These are phyloP conservation scores for Arachnopeziza araneosa DNA, from an alignment of 2,329 filamentous ascomycete genomes.

Conservation along the genomic window DNA sequence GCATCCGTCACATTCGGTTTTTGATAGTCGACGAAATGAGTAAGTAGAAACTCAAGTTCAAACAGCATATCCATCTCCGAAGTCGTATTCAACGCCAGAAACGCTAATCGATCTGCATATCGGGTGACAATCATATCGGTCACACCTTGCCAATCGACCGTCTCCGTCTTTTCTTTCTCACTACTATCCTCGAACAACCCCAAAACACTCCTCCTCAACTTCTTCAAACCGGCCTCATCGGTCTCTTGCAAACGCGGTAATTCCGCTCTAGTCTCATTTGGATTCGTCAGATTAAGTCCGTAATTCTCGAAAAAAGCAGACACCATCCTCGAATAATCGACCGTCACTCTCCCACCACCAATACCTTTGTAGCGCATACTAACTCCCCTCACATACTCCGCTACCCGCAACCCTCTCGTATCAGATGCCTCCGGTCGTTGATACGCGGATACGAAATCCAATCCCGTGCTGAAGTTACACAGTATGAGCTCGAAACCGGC, in stretches of 20 bases:
- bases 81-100: slow-evolving; percentile 11
- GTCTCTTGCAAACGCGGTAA: slow-evolving; percentile 19
- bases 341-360: slow-evolving; percentile 29
- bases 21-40: slow-evolving; percentile 40
- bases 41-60: slow-evolving; percentile 35
- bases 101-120: slow-evolving; percentile 50
- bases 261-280: slow-evolving; percentile 12
- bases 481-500: slow-evolving; percentile 66
- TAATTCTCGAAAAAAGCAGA: slow-evolving; percentile 25
- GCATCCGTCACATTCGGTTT: slow-evolving; percentile 35
- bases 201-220: slow-evolving; percentile 40
- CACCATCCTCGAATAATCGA: slow-evolving; percentile 29
- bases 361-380: slow-evolving; percentile 39
- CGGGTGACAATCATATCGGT: slow-evolving; percentile 60
- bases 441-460: slow-evolving; percentile 22
- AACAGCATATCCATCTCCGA: slow-evolving; percentile 30
- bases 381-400: slow-evolving; percentile 37
- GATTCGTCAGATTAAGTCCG: slow-evolving; percentile 25
- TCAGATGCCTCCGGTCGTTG: slow-evolving; percentile 6
- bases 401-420: neutral
- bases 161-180: slow-evolving; percentile 10
- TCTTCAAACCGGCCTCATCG: slow-evolving; percentile 24
- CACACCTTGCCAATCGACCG: slow-evolving; percentile 55
- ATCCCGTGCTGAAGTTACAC: slow-evolving; percentile 49
- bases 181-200: slow-evolving; percentile 31